phyloP scores from a whole-genome alignment of 805 yeast genomes.

The Teunomyces gatunensis region DNA sequence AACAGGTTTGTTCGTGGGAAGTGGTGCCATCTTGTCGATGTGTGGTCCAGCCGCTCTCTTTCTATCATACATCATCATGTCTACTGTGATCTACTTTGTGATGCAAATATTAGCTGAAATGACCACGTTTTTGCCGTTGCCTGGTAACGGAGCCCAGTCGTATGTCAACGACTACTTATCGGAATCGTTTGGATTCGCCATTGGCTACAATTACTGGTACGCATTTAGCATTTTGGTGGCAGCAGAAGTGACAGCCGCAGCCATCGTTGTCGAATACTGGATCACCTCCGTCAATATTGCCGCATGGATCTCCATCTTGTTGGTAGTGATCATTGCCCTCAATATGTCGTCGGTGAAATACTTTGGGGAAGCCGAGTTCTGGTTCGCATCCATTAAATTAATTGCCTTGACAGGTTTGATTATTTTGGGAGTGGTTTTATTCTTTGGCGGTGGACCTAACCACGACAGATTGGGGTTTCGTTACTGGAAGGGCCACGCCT shows the following conservation, averaged over 20 bases:
- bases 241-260: conserved; percentile 43
- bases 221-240: conserved; percentile 33
- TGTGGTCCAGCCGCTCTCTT: conserved; percentile 20
- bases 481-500: conserved; percentile 36
- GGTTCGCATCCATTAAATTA: conserved; percentile 33
- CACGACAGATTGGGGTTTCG: conserved; percentile 47
- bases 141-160: conserved; percentile 33
- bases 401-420: conserved; percentile 30
- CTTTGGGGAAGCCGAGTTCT: conserved; percentile 39
- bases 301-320: conserved; percentile 39
- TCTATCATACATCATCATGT: conserved; percentile 18
- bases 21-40: conserved; percentile 19
- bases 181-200: conserved; percentile 31
- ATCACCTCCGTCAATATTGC: conserved; percentile 30
- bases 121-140: conserved; percentile 33
- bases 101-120: conserved; percentile 34
- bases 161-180: conserved; percentile 28
- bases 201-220: conserved; percentile 35
- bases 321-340: conserved; percentile 21
- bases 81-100: conserved; percentile 23
- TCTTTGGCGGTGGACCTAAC: conserved; percentile 38
- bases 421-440: conserved; percentile 32
- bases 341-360: conserved; percentile 29
- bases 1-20: conserved; percentile 25
- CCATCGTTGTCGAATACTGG: conserved; percentile 35